Evolutionary conservation across 2,329 filamentous ascomycete genomes (phyloP), one percentile per base, ranked within the genome.

Genomic region (Pestalotiopsis sp.): DNA sequence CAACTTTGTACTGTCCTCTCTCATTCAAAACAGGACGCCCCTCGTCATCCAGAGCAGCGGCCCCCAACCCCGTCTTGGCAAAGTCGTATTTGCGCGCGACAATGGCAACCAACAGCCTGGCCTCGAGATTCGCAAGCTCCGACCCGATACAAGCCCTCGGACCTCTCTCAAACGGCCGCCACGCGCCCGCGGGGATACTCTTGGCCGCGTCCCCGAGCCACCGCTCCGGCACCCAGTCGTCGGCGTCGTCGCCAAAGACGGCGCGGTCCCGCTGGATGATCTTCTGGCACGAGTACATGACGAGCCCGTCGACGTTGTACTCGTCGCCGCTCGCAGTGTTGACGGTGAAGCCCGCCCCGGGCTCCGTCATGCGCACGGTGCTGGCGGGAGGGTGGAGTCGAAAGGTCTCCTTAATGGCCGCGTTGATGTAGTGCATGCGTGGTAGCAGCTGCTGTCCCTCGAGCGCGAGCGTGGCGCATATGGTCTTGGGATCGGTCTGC

Each of bases 111-210:
- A 71, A n/a, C 27, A 73, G n/a, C 2, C 72, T 61, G 12, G 65
- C 39, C 56, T 73, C 68, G 31, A 72, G 61, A 17, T 59, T 83
- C 0, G 84, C 86, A 27, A 88, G 76, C 69, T 84, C 82, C 70
- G 86, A 81, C 0, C 85, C 86, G n/a, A 88, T 81, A 71, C 85
- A 87, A 45, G 81, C 84, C 5, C 85, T 73, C 1, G 81, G 80
- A 0, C 85, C 85, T 59, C 82, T 79, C 68, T 84, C 83, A 71
- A 87, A 88, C 20, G 61, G 38, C 38, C 61, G 38, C 61, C 61
- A 64, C 4, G 61, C 61, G 11, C 38, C 39, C 12, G n/a, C 61
- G 38, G 61, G 39, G 20, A 64, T 64, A 13, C 25, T 27, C 4
- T 49, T 36, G 25, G 38, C 61, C 0, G 69, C 70, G n/a, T 64